A percentile compares a stretch with the other conserved stretches of the same genome.
phyloP scores from a whole-genome alignment of 2,329 filamentous ascomycete species.

The Stagonosporopsis tanaceti region DNA sequence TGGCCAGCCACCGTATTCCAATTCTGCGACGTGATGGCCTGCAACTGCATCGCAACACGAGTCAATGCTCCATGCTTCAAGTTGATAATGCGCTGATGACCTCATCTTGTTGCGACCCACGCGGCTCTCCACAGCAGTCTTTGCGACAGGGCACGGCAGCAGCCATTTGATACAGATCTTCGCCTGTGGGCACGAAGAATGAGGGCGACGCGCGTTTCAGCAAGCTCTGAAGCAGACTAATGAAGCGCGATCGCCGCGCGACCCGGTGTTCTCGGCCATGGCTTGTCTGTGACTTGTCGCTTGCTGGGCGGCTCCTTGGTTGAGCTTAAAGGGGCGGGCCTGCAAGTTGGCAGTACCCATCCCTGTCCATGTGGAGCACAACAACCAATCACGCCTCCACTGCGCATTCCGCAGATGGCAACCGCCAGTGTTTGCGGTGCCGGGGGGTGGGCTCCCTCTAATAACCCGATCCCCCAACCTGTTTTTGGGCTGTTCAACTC shows the following conservation, averaged over 20 bases:
- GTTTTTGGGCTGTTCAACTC: slow-evolving; percentile 15
- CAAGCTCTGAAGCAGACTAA: slow-evolving; percentile 18
- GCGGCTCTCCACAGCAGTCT: slow-evolving; percentile 8
- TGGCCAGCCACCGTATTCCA: slow-evolving; percentile 10
- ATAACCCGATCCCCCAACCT: slow-evolving; percentile 20
- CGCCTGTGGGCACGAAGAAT: slow-evolving; percentile 9
- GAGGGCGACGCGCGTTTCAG: slow-evolving; percentile 30
- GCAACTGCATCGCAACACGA: not conserved
- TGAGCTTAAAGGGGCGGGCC: slow-evolving; percentile 18
- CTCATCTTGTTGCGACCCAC: slow-evolving; percentile 13
- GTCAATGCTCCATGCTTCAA: not conserved
- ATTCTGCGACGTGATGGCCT: not conserved
- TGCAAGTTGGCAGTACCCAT: slow-evolving; percentile 14
- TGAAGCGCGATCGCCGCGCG: slow-evolving; percentile 23
- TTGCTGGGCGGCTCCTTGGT: slow-evolving; percentile 20
- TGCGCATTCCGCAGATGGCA: slow-evolving; percentile 19
- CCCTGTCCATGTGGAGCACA: slow-evolving; percentile 17
- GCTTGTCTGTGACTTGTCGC: slow-evolving; percentile 22
- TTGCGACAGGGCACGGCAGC: slow-evolving; percentile 12
- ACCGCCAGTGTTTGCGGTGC: slow-evolving; percentile 11
- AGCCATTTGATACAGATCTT: slow-evolving; percentile 24
- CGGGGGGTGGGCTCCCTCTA: slow-evolving; percentile 8
- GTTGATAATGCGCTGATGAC: slow-evolving; percentile 6
- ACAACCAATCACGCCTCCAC: slow-evolving; percentile 9
- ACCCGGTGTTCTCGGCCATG: slow-evolving; percentile 22